phyloP scores from a whole-genome alignment of 345 rosid genomes.

The Eucalyptus regnans region DNA sequence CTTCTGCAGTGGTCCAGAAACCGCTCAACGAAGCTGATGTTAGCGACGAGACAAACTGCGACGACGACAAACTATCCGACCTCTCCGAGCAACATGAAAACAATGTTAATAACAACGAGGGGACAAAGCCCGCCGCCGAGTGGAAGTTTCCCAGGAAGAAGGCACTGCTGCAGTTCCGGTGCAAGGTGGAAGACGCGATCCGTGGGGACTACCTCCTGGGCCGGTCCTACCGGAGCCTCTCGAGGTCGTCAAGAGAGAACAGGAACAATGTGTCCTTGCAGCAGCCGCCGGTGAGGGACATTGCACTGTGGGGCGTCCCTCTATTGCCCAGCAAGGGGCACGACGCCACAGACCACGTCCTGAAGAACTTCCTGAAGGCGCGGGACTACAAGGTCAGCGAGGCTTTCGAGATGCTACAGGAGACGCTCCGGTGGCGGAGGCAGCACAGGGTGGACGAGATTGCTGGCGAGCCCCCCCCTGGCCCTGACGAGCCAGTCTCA shows the following conservation, averaged over 20 bases:
- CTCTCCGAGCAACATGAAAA: background rate
- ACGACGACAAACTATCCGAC: background rate
- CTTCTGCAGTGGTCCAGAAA: background rate
- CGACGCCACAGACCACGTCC: slow-evolving; percentile 27
- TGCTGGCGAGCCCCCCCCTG: slow-evolving; percentile 8
- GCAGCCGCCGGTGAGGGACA: background rate
- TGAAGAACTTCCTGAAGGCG: slow-evolving; percentile 39
- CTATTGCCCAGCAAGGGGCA: slow-evolving; percentile 44
- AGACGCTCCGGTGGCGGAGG: slow-evolving; percentile 35
- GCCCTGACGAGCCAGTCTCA: background rate
- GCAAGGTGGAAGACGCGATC: slow-evolving; percentile 38
- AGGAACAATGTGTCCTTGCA: background rate
- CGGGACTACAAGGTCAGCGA: slow-evolving; percentile 23
- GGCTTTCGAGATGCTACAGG: slow-evolving; percentile 40
- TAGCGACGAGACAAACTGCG: background rate
- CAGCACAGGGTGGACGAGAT: slow-evolving; percentile 13
- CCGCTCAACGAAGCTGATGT: background rate
- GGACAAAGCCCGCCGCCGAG: background rate
- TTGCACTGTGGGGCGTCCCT: slow-evolving; percentile 47
- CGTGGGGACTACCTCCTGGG: slow-evolving; percentile 21
- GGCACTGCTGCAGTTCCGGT: slow-evolving; percentile 27
- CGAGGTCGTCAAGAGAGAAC: background rate
- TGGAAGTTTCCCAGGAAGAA: slow-evolving; percentile 13
- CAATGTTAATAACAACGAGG: background rate
- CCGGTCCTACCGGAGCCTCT: background rate